Evolutionary conservation across 371 early-diverging fungal genomes (phyloP), one percentile per base, ranked within the genome.

Genomic region (Synchytrium microbalum): DNA sequence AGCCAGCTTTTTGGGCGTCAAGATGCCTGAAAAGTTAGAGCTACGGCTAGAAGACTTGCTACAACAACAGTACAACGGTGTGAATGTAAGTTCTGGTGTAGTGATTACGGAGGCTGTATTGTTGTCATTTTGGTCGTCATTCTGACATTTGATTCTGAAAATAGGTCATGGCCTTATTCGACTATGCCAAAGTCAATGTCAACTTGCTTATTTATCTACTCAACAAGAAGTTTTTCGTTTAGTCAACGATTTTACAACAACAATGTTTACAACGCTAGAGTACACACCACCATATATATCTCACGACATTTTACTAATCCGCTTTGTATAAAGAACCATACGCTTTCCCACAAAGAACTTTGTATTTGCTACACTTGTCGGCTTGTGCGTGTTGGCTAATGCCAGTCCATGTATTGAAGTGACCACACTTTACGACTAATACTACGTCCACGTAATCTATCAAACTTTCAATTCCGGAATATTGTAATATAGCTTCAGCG

Each of bases 111-210:
- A 16, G 13, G 57, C 16, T 23, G 8, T 57, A 16, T 25, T 30
- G 30, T 13, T 57, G 25, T 8, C 23, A 8, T 57, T 8, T 19
- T 51, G 57, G 27, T 57, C 57, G n/a, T 51, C n/a, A 51, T n/a
- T 27, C 46, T 38, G 46, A 38, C 19, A 38, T 38, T 19, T 10
- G 19, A 10, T 10, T 19, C 5, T 38, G 10, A 38, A 38, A 5
- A 19, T 19, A 38, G 32, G 84, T 89, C 26, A 88, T 94, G 79
- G 84, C 85, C 32, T 75, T 98, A 16, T 88, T 96, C 66, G 95
- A 95, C 68, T 79, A 85, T 65, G 96, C 90, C 31, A 92, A 92
- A 68, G 92, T 96, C 63, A 97, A 98, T 72, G 89, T 96, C 54
- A 96, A 98, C 70, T 69, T 98, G 67, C 75, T 98, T 63, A 84